Percentiles rank a stretch among this genome's conserved stretches.
Conservation (phyloP, 2,329 filamentous ascomycete genomes). For the Cadophora malorum region DNA sequence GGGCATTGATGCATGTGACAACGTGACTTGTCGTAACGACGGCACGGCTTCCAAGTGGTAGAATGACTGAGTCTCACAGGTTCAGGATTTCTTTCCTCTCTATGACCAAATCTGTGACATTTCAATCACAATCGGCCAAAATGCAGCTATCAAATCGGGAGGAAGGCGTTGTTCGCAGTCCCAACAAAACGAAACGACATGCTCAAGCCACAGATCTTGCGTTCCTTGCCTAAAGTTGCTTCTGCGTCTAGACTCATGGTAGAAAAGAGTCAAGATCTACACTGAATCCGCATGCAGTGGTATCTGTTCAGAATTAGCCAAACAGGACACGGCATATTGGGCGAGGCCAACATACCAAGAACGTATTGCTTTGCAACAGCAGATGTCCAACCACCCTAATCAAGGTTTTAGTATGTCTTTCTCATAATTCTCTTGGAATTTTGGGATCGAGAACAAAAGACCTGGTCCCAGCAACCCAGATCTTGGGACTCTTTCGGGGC, state of each 20-base stretch:
- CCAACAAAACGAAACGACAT: background rate
- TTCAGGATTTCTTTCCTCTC: background rate
- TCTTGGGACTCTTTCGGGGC: too few relatives aligned
- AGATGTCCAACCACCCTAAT: slow-evolving; percentile 5
- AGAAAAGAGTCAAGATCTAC: slow-evolving; percentile 19
- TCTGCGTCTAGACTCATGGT: background rate
- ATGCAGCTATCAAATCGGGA: background rate
- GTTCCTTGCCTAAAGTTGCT: background rate
- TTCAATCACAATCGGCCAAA: background rate
- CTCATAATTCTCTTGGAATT: too few relatives aligned
- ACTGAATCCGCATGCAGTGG: slow-evolving; percentile 12
- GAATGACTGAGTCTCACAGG: background rate
- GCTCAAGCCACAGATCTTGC: background rate
- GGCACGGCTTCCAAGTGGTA: background rate
- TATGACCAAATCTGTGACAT: background rate
- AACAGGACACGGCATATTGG: background rate
- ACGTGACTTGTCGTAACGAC: background rate
- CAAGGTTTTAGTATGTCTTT: too few relatives aligned
- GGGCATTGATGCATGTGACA: background rate
- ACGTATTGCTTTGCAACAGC: slow-evolving; percentile 12
- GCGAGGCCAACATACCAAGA: slow-evolving; percentile 6
- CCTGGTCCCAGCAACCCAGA: too few relatives aligned
- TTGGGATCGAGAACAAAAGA: too few relatives aligned
- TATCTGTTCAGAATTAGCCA: slow-evolving; percentile 6
- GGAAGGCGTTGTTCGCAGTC: too few relatives aligned